These are phyloP conservation scores for Eragrostis curvula DNA, from an alignment of 176 grass and related monocot species.

Conservation along the genomic window DNA sequence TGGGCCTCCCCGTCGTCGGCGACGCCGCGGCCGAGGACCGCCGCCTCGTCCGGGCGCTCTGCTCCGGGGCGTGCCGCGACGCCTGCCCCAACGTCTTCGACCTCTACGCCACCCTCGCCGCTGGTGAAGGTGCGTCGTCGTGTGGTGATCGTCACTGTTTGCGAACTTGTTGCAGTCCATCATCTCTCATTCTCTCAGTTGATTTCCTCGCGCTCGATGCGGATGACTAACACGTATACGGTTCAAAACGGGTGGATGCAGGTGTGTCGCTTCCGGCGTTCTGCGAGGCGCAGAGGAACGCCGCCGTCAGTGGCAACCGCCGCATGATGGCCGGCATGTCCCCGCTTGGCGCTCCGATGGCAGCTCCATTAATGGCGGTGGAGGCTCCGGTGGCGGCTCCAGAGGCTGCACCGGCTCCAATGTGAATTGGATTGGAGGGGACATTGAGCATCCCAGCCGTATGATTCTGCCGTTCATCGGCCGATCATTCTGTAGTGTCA, in stretches of 20 bases:
- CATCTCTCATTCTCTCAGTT: too few species aligned
- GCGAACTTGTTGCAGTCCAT: too few species aligned
- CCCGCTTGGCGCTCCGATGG: neutral
- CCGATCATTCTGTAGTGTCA: neutral
- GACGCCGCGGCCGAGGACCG: constrained; percentile 38
- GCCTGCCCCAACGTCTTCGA: constrained; percentile 64
- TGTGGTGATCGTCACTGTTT: too few species aligned
- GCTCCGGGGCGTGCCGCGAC: constrained; percentile 53
- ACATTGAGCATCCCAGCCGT: too few species aligned
- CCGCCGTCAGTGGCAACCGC: neutral
- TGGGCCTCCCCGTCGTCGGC: constrained; percentile 53
- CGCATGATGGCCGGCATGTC: constrained; percentile 39
- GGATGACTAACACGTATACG: too few species aligned
- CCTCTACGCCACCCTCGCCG: constrained; percentile 65
- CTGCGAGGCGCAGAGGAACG: constrained; percentile 8
- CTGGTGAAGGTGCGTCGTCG: too few species aligned
- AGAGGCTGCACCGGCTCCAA: neutral
- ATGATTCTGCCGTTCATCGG: too few species aligned
- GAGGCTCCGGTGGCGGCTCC: neutral
- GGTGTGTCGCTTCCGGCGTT: constrained; percentile 32
- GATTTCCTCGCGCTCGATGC: too few species aligned
- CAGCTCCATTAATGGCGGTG: neutral
- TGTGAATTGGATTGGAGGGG: too few species aligned
- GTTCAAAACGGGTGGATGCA: too few species aligned
- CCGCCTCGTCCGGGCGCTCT: constrained; percentile 40